These are phyloP conservation scores for Sisymbrium irio DNA, from an alignment of 345 rosid species.

Conservation along the genomic window DNA sequence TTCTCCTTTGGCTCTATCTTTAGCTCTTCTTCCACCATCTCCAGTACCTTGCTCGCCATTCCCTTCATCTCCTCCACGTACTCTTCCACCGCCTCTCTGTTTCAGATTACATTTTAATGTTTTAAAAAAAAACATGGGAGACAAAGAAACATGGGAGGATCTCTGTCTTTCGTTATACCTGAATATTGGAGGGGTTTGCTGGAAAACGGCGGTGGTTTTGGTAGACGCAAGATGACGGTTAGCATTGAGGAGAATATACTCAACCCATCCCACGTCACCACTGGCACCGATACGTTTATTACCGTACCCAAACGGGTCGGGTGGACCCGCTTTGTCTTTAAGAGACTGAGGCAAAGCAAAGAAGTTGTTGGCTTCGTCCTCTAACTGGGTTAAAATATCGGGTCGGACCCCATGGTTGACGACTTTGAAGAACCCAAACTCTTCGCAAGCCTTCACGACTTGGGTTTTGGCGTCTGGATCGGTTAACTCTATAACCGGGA, in stretches of 20 bases:
- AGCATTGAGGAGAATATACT: conserved; percentile 62
- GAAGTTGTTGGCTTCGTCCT: conserved; percentile 51
- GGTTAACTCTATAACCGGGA: conserved; percentile 56
- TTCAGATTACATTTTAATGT: not conserved
- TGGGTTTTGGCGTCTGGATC: conserved; percentile 54
- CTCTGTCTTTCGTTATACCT: conserved; percentile 32
- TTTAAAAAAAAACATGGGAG: not conserved
- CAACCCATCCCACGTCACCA: conserved; percentile 80
- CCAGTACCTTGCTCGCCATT: conserved; percentile 63
- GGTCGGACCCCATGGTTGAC: conserved; percentile 63
- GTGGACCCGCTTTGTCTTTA: conserved; percentile 64
- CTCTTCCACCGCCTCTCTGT: conserved; percentile 56
- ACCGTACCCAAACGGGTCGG: conserved; percentile 83
- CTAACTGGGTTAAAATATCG: conserved; percentile 48
- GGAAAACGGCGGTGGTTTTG: conserved; percentile 40
- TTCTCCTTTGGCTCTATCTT: conserved; percentile 47
- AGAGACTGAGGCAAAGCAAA: conserved; percentile 54
- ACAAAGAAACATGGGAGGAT: not conserved
- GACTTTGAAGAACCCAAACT: conserved; percentile 76
- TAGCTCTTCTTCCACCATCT: conserved; percentile 68
- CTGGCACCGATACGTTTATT: conserved; percentile 60
- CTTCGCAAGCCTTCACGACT: conserved; percentile 58
- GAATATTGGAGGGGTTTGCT: conserved; percentile 40
- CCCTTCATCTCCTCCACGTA: conserved; percentile 55
- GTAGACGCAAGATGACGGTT: conserved; percentile 30